Evolutionary conservation across 176 grass and related monocot species (phyloP), one percentile per base, ranked within the genome.

Genomic region (Juncus inflexus): DNA sequence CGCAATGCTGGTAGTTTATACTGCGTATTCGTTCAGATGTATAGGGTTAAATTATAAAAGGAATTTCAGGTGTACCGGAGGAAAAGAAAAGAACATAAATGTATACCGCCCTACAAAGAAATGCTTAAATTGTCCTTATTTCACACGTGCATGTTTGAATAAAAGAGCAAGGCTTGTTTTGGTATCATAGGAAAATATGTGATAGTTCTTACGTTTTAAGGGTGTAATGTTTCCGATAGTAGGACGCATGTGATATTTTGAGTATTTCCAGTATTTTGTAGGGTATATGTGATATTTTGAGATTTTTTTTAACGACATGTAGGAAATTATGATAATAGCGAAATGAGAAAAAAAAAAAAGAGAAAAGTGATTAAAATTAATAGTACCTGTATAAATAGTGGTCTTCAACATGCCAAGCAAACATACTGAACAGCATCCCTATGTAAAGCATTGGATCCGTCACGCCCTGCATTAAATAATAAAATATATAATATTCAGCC

Each of bases 381-480:
- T 2, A 49, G 4, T 86, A 99, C 95, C 95, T 99, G 76, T 90
- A 99, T 57, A 99, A 61, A 77, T 99, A 99, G 58, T 99, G 95
- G 72, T 99, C 95, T 90, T 99, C 95, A 13, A 99, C 95, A 47
- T 99, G 95, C 95, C 95, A 99, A 12, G 95, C 89, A 83, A 99
- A 99, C 85, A 99, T 92, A 69, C 95, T 99, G 49, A 94, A 99
- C 60, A 99, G 95, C 95, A 99, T 92, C 63, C 94, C 94, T 38
- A 99, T 99, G 79, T 99, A 99, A 68, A 99, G 88, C 88, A 99
- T 99, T 40, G 95, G 95, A 84, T 99, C 95, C 42, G 95, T 99
- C 35, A 99, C 89, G 77, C 95, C 95, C 95, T 99, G 78, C 76
- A 77, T 71, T 61, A 38, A 38, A 7, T 6, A 86, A 64, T 35